These are phyloP conservation scores for Nemania diffusa DNA, from an alignment of 2,329 filamentous ascomycete genomes.

Conservation along the genomic window DNA sequence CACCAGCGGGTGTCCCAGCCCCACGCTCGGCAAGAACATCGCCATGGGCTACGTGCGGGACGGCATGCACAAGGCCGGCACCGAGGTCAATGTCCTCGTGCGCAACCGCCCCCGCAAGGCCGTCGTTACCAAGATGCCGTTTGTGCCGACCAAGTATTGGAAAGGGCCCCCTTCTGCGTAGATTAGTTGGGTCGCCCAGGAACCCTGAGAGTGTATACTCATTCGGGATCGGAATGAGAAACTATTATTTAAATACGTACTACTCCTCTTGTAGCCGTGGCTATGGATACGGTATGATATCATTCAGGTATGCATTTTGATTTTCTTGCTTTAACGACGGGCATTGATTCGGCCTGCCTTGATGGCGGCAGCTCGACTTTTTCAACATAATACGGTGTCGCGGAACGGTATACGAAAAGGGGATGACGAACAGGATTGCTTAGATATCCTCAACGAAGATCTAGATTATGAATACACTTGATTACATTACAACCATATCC, in stretches of 20 bases:
- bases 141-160: constrained; percentile 82
- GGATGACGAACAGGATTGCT: constrained; percentile 1
- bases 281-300: not conserved
- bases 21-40: constrained; percentile 87
- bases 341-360: not conserved
- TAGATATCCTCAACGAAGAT: constrained; percentile 46
- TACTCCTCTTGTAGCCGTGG: not conserved
- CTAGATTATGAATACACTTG: constrained; percentile 29
- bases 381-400: constrained; percentile 32
- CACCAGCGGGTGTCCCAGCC: constrained; percentile 91
- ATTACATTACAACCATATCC: not conserved
- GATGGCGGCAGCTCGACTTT: not conserved
- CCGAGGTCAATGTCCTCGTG: constrained; percentile 80
- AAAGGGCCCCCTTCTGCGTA: constrained; percentile 52
- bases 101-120: constrained; percentile 80
- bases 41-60: constrained; percentile 93
- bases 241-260: not conserved
- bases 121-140: constrained; percentile 87
- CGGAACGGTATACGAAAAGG: constrained; percentile 11
- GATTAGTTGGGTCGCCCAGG: not conserved
- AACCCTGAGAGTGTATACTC: no score
- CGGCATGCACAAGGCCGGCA: constrained; percentile 84
- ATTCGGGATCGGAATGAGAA: no score
- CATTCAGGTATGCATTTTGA: not conserved
- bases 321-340: not conserved